phyloP scores from a whole-genome alignment of 345 rosid genomes.

The Punica granatum region DNA sequence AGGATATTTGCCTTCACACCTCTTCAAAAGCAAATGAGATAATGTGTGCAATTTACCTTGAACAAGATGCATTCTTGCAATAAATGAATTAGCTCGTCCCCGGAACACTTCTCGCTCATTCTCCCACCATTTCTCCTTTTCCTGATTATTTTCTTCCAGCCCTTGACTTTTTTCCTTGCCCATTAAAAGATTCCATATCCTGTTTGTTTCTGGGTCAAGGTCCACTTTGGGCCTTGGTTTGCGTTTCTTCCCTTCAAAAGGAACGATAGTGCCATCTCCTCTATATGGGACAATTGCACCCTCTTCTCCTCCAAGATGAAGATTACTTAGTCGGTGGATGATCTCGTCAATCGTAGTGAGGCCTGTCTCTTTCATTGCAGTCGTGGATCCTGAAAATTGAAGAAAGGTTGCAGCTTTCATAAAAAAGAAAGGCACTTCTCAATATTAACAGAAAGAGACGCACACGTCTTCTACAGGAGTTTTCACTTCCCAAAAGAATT shows the following conservation, averaged over 20 bases:
- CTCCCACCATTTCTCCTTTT: conserved; percentile 74
- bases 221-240: conserved; percentile 83
- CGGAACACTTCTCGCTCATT: conserved; percentile 69
- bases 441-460: background rate
- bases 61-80: conserved; percentile 90
- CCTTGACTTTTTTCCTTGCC: conserved; percentile 55
- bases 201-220: conserved; percentile 78
- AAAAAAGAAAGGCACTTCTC: background rate
- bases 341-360: conserved; percentile 34
- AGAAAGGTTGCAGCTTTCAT: conserved; percentile 6
- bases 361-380: conserved; percentile 19
- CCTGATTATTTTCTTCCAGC: conserved; percentile 34
- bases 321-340: conserved; percentile 31
- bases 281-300: conserved; percentile 53
- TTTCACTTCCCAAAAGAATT: background rate
- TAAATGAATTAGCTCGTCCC: conserved; percentile 80
- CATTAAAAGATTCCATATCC: conserved; percentile 85
- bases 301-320: conserved; percentile 32
- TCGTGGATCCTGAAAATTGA: conserved; percentile 28
- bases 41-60: conserved; percentile 51
- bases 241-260: conserved; percentile 48
- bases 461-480: background rate
- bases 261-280: conserved; percentile 54
- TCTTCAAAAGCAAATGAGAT: background rate
- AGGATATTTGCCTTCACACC: background rate